These are phyloP conservation scores for Pueraria montana DNA, from an alignment of 306 rosid genomes.

Conservation along the genomic window DNA sequence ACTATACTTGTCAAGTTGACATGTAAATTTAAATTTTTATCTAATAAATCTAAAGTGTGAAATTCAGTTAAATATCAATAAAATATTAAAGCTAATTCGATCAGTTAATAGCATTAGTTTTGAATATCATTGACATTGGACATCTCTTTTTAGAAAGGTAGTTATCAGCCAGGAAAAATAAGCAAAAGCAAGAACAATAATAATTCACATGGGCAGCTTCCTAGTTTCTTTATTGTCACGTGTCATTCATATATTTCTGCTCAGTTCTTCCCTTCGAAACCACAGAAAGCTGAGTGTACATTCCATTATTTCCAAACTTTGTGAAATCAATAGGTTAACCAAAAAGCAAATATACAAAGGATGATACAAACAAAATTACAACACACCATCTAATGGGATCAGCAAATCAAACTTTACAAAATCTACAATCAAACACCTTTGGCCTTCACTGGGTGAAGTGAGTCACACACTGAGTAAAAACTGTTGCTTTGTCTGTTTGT, in stretches of 20 bases:
- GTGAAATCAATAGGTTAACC: slow-evolving; percentile 37
- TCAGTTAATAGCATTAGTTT: background rate
- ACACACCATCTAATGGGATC: slow-evolving; percentile 60
- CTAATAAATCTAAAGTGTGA: background rate
- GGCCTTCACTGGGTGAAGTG: slow-evolving; percentile 31
- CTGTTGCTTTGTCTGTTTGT: slow-evolving; percentile 36
- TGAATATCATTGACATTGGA: background rate
- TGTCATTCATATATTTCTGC: slow-evolving; percentile 35
- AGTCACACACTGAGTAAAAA: slow-evolving; percentile 32
- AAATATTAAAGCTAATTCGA: background rate
- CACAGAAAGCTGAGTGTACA: slow-evolving; percentile 40
- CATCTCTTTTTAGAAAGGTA: background rate
- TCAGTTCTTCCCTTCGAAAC: slow-evolving; percentile 1
- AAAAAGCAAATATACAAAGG: slow-evolving; percentile 47
- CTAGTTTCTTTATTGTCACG: background rate
- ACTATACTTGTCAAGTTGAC: background rate
- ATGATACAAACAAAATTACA: slow-evolving; percentile 53
- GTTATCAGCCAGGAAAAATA: background rate
- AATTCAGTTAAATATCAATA: background rate
- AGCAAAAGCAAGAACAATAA: background rate
- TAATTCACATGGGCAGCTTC: background rate
- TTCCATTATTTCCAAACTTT: slow-evolving; percentile 48
- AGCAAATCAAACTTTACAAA: slow-evolving; percentile 65
- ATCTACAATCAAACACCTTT: slow-evolving; percentile 45
- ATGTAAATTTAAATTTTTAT: background rate